These are phyloP conservation scores for Isabelozyma gotoi DNA, from an alignment of 805 yeast genomes.

Conservation along the genomic window DNA sequence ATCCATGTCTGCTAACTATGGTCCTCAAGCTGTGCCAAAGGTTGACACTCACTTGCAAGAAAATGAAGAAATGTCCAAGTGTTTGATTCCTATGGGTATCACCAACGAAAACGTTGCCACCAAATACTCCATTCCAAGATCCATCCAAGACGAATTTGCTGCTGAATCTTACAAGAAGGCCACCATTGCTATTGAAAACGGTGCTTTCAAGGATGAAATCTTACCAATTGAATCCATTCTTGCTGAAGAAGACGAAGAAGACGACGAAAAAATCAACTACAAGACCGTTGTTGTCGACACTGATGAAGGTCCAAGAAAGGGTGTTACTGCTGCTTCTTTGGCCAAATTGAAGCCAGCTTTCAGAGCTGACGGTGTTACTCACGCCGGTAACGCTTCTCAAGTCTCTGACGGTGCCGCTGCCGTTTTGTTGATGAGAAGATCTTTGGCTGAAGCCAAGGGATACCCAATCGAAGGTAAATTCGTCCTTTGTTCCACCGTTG, in stretches of 20 bases:
- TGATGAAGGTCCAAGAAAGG: slow-evolving; percentile 89
- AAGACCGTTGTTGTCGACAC: slow-evolving; percentile 49
- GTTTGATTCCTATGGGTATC: slow-evolving; percentile 94
- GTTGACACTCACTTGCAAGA: slow-evolving; percentile 34
- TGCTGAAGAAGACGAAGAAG: slow-evolving; percentile 53
- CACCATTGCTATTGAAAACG: slow-evolving; percentile 63
- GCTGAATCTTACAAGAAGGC: slow-evolving; percentile 87
- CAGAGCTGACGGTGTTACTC: slow-evolving; percentile 78
- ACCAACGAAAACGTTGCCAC: slow-evolving; percentile 89
- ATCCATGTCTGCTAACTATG: slow-evolving; percentile 88
- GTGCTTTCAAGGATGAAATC: slow-evolving; percentile 86
- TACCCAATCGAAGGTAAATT: slow-evolving; percentile 78
- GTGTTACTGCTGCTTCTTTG: slow-evolving; percentile 77
- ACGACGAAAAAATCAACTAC: slow-evolving; percentile 53
- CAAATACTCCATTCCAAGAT: slow-evolving; percentile 62
- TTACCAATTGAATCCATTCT: slow-evolving; percentile 70
- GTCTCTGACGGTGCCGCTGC: slow-evolving; percentile 96
- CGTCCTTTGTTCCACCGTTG: slow-evolving; percentile 75
- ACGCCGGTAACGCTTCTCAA: slow-evolving; percentile 97
- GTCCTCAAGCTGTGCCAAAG: slow-evolving; percentile 70
- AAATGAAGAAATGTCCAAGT: slow-evolving; percentile 48
- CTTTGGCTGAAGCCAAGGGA: slow-evolving; percentile 72
- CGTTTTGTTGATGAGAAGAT: slow-evolving; percentile 79
- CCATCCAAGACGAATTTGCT: slow-evolving; percentile 84
- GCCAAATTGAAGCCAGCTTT: slow-evolving; percentile 84